Percentiles rank a stretch among this genome's conserved stretches.
phyloP scores from a whole-genome alignment of 371 early-diverging fungal species.

The Chytridium lagenaria region DNA sequence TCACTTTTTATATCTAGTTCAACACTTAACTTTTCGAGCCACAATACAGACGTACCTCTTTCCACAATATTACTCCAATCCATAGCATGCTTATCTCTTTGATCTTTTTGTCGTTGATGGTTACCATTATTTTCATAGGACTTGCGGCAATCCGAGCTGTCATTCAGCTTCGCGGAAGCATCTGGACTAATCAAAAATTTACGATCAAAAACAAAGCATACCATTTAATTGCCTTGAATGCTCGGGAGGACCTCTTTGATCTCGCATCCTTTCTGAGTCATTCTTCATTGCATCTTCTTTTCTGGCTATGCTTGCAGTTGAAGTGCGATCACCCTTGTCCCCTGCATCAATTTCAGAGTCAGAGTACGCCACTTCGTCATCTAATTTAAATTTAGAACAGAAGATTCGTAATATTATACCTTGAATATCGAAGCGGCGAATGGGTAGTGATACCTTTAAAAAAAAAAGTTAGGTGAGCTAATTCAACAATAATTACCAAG shows the following conservation, averaged over 20 bases:
- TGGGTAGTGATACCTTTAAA: neutral
- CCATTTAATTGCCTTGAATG: neutral
- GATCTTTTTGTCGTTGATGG: too few relatives aligned
- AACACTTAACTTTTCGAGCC: too few relatives aligned
- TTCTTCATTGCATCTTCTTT: neutral
- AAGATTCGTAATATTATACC: neutral
- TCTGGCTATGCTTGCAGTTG: neutral
- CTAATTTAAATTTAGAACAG: neutral
- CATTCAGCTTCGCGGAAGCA: too few relatives aligned
- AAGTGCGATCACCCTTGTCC: conserved; percentile 8
- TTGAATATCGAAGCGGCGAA: neutral
- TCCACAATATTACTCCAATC: too few relatives aligned
- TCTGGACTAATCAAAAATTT: too few relatives aligned
- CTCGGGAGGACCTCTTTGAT: neutral
- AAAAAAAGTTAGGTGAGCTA: neutral
- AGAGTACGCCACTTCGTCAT: conserved; percentile 18
- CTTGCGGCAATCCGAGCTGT: too few relatives aligned
- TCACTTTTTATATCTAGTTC: too few relatives aligned
- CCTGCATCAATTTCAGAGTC: conserved; percentile 20
- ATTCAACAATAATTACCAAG: too few relatives aligned
- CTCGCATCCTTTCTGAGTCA: neutral
- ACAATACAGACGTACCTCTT: too few relatives aligned
- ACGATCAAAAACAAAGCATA: too few relatives aligned
- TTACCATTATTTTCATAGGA: too few relatives aligned
- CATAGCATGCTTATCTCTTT: too few relatives aligned